Percentiles rank a stretch among this genome's conserved stretches.
These are phyloP conservation scores for Cyathus striatus DNA, from an alignment of 768 basidiomycete species.

Conservation along the genomic window DNA sequence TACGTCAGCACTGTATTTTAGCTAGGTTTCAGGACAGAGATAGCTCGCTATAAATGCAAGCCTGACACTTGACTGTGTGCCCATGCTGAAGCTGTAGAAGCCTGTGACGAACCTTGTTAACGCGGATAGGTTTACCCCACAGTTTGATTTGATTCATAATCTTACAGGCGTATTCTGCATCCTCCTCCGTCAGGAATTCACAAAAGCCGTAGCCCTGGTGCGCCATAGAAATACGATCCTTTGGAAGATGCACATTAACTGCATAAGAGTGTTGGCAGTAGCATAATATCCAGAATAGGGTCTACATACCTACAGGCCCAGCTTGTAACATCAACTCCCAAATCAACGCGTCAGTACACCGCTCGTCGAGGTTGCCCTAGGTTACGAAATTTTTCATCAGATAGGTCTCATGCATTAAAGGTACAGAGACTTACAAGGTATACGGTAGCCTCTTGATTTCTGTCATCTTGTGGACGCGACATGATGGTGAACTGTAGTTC, in stretches of 20 bases:
- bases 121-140: constrained; percentile 97
- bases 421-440: constrained; percentile 54
- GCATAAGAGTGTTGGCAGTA: not conserved
- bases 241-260: constrained; percentile 98
- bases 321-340: constrained; percentile 99
- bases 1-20: constrained; percentile 8
- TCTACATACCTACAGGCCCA: constrained; percentile 95
- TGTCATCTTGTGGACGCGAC: constrained; percentile 79
- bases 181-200: constrained; percentile 98
- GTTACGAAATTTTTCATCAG: constrained; percentile 5
- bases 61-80: too few relatives aligned
- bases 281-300: not conserved
- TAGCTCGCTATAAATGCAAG: not conserved
- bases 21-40: not conserved
- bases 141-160: constrained; percentile 99
- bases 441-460: constrained; percentile 89
- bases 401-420: not conserved
- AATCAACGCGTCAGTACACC: constrained; percentile 87
- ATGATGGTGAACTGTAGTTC: constrained; percentile 28
- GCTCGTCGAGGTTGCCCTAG: constrained; percentile 98
- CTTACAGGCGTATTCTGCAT: constrained; percentile 99
- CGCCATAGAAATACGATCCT: constrained; percentile 96
- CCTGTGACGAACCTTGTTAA: constrained; percentile 81
- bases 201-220: constrained; percentile 99
- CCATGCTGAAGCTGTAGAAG: too few relatives aligned